phyloP scores from a whole-genome alignment of 2,329 filamentous ascomycete species.

The Laburnicola sp. region DNA sequence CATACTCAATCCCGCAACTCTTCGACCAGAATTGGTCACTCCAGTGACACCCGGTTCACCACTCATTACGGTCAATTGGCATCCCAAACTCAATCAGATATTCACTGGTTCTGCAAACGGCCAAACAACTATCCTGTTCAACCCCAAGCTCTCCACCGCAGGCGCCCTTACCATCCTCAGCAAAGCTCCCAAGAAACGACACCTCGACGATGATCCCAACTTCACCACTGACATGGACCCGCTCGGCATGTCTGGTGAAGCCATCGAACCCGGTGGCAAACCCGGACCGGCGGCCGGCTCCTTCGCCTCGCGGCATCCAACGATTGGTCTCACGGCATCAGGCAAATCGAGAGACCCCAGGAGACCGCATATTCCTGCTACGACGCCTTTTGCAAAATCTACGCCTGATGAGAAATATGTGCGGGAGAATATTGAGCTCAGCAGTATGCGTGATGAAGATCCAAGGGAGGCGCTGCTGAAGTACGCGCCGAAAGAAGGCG shows the following conservation, averaged over 20 bases:
- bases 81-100: conserved; percentile 94
- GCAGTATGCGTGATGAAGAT: conserved; percentile 93
- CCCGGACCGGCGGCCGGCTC: conserved; percentile 48
- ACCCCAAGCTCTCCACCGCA: conserved; percentile 75
- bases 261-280: conserved; percentile 65
- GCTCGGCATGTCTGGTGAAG: conserved; percentile 79
- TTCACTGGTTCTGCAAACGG: conserved; percentile 89
- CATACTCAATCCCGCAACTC: conserved; percentile 89
- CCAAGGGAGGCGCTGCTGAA: conserved; percentile 90
- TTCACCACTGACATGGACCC: conserved; percentile 75
- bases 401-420: conserved; percentile 91
- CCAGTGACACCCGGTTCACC: conserved; percentile 84
- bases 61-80: conserved; percentile 86
- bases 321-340: conserved; percentile 74
- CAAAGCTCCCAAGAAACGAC: conserved; percentile 88
- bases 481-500: conserved; percentile 90
- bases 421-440: conserved; percentile 82
- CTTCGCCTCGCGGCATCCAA: conserved; percentile 65
- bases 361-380: conserved; percentile 78
- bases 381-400: conserved; percentile 87
- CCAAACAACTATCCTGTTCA: conserved; percentile 88
- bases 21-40: conserved; percentile 81
- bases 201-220: conserved; percentile 89
- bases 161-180: conserved; percentile 90
- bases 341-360: conserved; percentile 78